A percentile compares a stretch with the other conserved stretches of the same genome.
Evolutionary conservation across 805 yeast species (phyloP).

Genomic region (Candida hispaniensis): DNA sequence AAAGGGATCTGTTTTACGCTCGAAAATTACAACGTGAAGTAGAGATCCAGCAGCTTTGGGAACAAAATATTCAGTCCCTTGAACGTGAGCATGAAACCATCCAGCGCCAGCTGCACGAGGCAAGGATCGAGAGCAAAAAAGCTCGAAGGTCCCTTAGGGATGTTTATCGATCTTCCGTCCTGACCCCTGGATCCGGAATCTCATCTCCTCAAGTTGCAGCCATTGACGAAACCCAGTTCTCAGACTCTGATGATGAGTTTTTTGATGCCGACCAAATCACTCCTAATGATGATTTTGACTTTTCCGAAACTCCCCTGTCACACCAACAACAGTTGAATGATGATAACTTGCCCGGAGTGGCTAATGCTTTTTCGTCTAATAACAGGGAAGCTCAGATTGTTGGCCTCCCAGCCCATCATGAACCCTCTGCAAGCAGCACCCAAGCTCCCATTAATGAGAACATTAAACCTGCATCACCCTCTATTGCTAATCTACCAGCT

Average conservation of each 20-base stretch:
- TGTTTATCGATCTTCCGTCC: constrained; percentile 13
- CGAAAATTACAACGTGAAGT: constrained; percentile 25
- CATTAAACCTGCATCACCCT: too few species aligned
- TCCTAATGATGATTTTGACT: too few species aligned
- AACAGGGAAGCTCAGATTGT: too few species aligned
- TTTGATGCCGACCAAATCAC: constrained; percentile 28
- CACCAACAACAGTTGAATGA: too few species aligned
- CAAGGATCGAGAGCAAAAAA: constrained; percentile 27
- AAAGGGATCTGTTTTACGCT: constrained; percentile 24
- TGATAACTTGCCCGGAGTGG: too few species aligned
- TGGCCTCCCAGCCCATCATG: too few species aligned
- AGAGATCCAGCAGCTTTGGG: constrained; percentile 31
- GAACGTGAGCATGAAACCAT: constrained; percentile 33
- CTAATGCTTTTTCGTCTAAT: too few species aligned
- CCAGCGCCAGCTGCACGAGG: constrained; percentile 30
- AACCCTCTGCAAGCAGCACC: too few species aligned
- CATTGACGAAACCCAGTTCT: constrained; percentile 23
- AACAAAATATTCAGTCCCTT: constrained; percentile 33
- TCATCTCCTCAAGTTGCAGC: constrained; percentile 16
- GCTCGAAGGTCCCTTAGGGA: constrained; percentile 22
- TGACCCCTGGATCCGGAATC: constrained; percentile 17
- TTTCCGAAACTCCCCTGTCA: too few species aligned
- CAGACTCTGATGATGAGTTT: constrained; percentile 29
- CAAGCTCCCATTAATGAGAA: too few species aligned
- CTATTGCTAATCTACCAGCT: too few species aligned